Percentiles rank a stretch among this genome's conserved stretches.
Evolutionary conservation across 2,329 filamentous ascomycete species (phyloP).

Genomic region (Dactylonectria macrodidyma): DNA sequence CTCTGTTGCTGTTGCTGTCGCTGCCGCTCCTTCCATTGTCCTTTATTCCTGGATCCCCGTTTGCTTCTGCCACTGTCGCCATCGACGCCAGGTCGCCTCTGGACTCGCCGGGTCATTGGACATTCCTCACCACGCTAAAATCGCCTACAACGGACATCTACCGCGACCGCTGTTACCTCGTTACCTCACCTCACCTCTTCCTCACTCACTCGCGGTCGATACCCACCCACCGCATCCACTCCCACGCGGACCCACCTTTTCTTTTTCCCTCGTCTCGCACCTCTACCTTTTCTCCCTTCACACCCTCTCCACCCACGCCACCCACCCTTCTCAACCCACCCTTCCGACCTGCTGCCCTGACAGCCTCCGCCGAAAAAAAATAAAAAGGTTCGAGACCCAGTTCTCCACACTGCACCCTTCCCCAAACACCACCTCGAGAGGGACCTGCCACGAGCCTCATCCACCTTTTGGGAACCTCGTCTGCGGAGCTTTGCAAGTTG

Average conservation of each 20-base stretch:
- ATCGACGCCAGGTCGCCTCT: slow-evolving; percentile 21
- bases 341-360: slow-evolving; percentile 49
- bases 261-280: slow-evolving; percentile 40
- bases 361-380: slow-evolving; percentile 52
- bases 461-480: slow-evolving; percentile 54
- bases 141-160: slow-evolving; percentile 27
- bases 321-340: slow-evolving; percentile 48
- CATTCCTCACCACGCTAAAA: slow-evolving; percentile 28
- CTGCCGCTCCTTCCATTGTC: not conserved
- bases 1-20: slow-evolving; percentile 21
- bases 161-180: slow-evolving; percentile 28
- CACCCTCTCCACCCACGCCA: slow-evolving; percentile 40
- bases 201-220: slow-evolving; percentile 21
- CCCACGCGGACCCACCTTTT: slow-evolving; percentile 43
- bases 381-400: slow-evolving; percentile 61
- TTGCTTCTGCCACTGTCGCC: slow-evolving; percentile 7
- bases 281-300: slow-evolving; percentile 35
- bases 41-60: not conserved
- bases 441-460: slow-evolving; percentile 58
- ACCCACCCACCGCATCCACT: slow-evolving; percentile 39
- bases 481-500: slow-evolving; percentile 48
- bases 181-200: slow-evolving; percentile 35
- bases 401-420: slow-evolving; percentile 64
- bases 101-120: slow-evolving; percentile 20
- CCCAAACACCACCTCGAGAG: slow-evolving; percentile 61